Percentiles rank a stretch among this genome's conserved stretches.
These are phyloP conservation scores for Dryadomyces quercivorus DNA, from an alignment of 2,329 filamentous ascomycete species.

Conservation along the genomic window DNA sequence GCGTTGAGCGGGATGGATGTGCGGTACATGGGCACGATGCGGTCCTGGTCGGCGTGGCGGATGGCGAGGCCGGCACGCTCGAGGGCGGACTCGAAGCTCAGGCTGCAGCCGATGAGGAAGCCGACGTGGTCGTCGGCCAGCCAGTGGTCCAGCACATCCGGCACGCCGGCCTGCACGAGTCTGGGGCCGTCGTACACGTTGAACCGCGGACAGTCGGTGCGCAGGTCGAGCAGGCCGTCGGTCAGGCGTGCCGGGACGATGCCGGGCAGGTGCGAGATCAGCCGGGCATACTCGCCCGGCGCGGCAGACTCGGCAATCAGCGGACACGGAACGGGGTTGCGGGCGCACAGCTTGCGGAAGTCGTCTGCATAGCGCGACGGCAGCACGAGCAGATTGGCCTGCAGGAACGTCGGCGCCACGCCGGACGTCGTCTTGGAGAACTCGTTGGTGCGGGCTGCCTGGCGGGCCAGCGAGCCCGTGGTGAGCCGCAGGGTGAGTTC, in stretches of 20 bases:
- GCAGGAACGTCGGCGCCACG: slow-evolving; percentile 40
- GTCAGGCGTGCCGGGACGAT: slow-evolving; percentile 15
- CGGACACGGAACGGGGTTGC: slow-evolving; percentile 51
- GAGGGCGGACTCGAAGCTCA: slow-evolving; percentile 49
- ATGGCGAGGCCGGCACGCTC: slow-evolving; percentile 34
- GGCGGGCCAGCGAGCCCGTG: neutral
- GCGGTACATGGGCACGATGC: slow-evolving; percentile 50
- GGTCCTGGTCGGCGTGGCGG: slow-evolving; percentile 31
- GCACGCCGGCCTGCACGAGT: slow-evolving; percentile 29
- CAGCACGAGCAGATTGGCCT: slow-evolving; percentile 50
- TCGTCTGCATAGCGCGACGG: slow-evolving; percentile 43
- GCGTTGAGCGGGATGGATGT: slow-evolving; percentile 42
- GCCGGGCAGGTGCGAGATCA: slow-evolving; percentile 9
- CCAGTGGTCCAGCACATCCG: slow-evolving; percentile 40
- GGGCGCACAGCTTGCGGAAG: slow-evolving; percentile 43
- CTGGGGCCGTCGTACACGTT: slow-evolving; percentile 41
- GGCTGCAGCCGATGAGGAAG: slow-evolving; percentile 53
- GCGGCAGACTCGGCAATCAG: slow-evolving; percentile 38
- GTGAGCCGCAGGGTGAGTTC: neutral
- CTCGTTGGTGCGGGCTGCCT: neutral
- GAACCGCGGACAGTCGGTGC: slow-evolving; percentile 45
- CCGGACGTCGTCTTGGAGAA: slow-evolving; percentile 32
- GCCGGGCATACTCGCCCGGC: slow-evolving; percentile 24
- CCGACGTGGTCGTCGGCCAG: slow-evolving; percentile 40
- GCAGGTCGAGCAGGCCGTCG: slow-evolving; percentile 34